Base-by-base conservation (phyloP, 768 basidiomycete genomes). In the Suillus lakei region DNA sequence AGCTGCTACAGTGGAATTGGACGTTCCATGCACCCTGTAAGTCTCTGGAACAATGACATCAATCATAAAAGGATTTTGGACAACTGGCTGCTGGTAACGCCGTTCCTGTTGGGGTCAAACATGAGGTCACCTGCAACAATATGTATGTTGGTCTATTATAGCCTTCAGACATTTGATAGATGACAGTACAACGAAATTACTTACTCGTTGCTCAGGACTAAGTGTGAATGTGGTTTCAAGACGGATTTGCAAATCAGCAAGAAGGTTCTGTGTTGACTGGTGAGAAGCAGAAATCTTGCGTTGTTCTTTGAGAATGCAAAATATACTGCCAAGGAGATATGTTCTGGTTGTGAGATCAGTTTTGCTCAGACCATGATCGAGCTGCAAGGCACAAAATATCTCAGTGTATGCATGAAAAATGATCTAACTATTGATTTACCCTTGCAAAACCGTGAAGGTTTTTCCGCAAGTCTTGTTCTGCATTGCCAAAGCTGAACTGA, bases 211-310 rank as follows among this genome's bases (percentile, higher is more conserved):
- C 32, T 60, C 10, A 0, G 36, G 39, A n/a, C 41, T 41, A 6
- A 60, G 60, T 15, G 60, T 12, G 10, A 60, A 60, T 8, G 60
- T 60, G 41, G 30, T 8, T 44, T 60, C n/a, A 23, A 60, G 60
- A 13, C 41, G 23, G 5, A 44, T 44, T 44, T 44, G 43, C 18
- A 44, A 5, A 16, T 44, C 43, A 8, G 43, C 21, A 7, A 60
- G 60, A 43, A 60, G 60, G 36, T 60, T 39, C n/a, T 59, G 58
- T 9, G 58, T 59, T 6, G 36, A 38, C 4, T 6, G 36, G 10
- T 38, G 36, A 6, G 36, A 38, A 2, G 36, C 36, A 10, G 36
- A 4, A 6, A 38, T 38, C 36, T 5, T 6, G 36, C 9, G 36
- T 38, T 38, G 36, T 38, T 38, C 36, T 12, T 38, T 38, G 36